Percentiles rank a stretch among this genome's conserved stretches.
Conservation (phyloP, 371 early-diverging fungal genomes). For the Chytridiales sp. region DNA sequence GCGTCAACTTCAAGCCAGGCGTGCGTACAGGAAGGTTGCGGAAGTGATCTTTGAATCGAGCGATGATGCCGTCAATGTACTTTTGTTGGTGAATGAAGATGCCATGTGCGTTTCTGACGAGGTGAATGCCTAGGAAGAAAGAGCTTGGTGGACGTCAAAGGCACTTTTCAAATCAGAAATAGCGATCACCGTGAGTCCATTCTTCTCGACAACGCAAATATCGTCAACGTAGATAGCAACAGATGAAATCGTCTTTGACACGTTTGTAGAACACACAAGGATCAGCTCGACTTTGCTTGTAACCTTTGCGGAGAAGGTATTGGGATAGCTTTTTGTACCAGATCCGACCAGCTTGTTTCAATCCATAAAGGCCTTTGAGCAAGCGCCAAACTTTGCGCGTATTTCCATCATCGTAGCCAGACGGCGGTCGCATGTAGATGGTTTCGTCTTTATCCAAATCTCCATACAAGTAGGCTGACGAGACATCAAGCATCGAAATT, state of each 20-base stretch:
- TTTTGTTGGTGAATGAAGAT: conserved; percentile 21
- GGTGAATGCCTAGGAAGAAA: conserved; percentile 20
- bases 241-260: neutral
- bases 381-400: neutral
- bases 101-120: neutral
- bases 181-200: neutral
- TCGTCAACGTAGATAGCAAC: conserved; percentile 31
- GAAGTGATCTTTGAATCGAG: conserved; percentile 8
- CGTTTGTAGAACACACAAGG: conserved; percentile 21
- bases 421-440: conserved; percentile 9
- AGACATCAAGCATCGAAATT: conserved; percentile 5
- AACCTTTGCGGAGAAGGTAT: conserved; percentile 6
- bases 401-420: neutral
- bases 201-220: conserved; percentile 5
- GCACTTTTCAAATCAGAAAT: neutral
- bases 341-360: conserved; percentile 26
- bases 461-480: conserved; percentile 20
- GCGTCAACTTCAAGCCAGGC: too few relatives aligned
- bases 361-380: conserved; percentile 22
- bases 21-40: too few relatives aligned
- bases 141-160: conserved; percentile 10
- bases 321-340: conserved; percentile 19
- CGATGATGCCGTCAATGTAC: conserved; percentile 8
- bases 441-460: neutral
- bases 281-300: conserved; percentile 13